Conservation (phyloP, 2,329 filamentous ascomycete genomes). For the Paecilomyces sp. region DNA sequence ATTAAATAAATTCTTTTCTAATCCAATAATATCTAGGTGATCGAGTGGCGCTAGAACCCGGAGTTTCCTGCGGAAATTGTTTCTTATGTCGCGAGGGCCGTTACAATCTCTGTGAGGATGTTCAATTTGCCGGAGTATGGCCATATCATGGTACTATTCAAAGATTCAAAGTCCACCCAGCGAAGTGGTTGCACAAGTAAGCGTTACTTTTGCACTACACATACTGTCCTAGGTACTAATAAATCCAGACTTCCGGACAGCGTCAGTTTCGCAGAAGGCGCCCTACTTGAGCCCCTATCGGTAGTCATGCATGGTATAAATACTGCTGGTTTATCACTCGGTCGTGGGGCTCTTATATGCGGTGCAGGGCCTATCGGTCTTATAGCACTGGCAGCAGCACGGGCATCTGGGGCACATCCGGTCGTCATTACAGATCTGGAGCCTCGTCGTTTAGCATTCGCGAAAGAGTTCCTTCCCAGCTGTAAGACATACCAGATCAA, state of each 20-base stretch:
- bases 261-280: constrained; percentile 52
- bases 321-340: constrained; percentile 46
- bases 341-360: constrained; percentile 50
- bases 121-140: constrained; percentile 56
- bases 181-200: constrained; percentile 49
- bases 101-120: constrained; percentile 58
- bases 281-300: constrained; percentile 58
- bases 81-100: constrained; percentile 54
- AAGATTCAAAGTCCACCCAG: constrained; percentile 55
- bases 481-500: constrained; percentile 50
- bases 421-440: constrained; percentile 60
- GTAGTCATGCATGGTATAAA: constrained; percentile 58
- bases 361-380: constrained; percentile 60
- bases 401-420: constrained; percentile 57
- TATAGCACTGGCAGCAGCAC: constrained; percentile 50
- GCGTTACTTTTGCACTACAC: background rate
- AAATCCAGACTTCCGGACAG: constrained; percentile 43
- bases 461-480: constrained; percentile 49
- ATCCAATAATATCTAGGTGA: constrained; percentile 39
- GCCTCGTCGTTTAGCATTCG: constrained; percentile 49
- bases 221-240: constrained; percentile 4
- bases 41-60: constrained; percentile 60
- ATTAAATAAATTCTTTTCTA: background rate
- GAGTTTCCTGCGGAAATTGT: constrained; percentile 56
- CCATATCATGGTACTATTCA: constrained; percentile 56